Evolutionary conservation across 2,329 filamentous ascomycete genomes (phyloP).

Genomic region (Grosmannia penicillata): DNA sequence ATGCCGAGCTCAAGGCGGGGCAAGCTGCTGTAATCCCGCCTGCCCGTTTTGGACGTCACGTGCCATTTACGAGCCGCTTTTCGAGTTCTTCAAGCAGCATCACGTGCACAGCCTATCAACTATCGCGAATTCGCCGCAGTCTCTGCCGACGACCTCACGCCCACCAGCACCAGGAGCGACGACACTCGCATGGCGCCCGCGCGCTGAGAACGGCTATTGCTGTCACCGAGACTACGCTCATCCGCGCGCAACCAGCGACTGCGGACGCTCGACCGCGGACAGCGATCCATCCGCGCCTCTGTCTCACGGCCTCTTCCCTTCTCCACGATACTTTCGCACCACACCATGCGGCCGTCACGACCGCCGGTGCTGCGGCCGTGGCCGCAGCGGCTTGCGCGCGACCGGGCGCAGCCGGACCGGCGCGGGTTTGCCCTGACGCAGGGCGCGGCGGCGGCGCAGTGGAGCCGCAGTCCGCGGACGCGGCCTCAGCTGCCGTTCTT

Average conservation of each 20-base stretch:
- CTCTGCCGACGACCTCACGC: not conserved
- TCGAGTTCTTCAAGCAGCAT: no score
- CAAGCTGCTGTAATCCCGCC: no score
- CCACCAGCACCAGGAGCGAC: no score
- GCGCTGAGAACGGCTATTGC: not conserved
- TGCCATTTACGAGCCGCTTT: no score
- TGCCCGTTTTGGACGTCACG: no score
- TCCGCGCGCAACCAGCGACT: no score
- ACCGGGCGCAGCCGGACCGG: not conserved
- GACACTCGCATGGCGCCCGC: not conserved
- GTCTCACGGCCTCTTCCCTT: no score
- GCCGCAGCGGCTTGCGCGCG: conserved; percentile 1
- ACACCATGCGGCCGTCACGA: not conserved
- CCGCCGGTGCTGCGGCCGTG: conserved; percentile 1
- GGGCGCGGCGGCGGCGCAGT: not conserved
- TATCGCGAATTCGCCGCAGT: not conserved
- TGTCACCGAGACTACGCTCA: no score
- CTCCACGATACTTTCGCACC: not conserved
- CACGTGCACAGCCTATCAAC: no score
- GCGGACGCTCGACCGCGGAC: no score
- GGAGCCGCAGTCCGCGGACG: conserved; percentile 2
- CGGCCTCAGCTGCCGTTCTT: conserved; percentile 38
- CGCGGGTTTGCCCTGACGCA: conserved; percentile 4
- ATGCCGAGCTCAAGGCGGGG: no score
- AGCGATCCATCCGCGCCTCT: no score